These are phyloP conservation scores for Brassica nigra DNA, from an alignment of 345 rosid species.

Conservation along the genomic window DNA sequence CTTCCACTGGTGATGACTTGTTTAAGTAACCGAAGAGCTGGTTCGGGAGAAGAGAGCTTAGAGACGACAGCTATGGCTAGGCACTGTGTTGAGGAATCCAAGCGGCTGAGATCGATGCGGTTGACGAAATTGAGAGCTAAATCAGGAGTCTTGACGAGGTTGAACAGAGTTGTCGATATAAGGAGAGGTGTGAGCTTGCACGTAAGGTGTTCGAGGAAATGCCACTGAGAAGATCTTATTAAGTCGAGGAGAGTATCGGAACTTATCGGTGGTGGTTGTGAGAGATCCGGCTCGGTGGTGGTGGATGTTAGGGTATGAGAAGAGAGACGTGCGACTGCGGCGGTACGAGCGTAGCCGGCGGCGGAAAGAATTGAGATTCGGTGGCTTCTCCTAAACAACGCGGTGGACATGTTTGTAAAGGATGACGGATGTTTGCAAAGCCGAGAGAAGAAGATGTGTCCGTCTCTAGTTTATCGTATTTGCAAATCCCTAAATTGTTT, in stretches of 20 bases:
- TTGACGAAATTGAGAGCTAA: slow-evolving; percentile 55
- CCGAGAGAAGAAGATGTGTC: no score
- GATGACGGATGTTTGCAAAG: no score
- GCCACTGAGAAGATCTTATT: slow-evolving; percentile 69
- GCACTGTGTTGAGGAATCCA: slow-evolving; percentile 63
- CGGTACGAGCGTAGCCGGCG: neutral
- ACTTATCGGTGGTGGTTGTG: slow-evolving; percentile 24
- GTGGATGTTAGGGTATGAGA: slow-evolving; percentile 21
- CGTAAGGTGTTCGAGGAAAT: slow-evolving; percentile 64
- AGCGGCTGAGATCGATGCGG: slow-evolving; percentile 43
- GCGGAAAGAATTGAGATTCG: neutral
- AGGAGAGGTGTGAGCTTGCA: slow-evolving; percentile 48
- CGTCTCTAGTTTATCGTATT: no score
- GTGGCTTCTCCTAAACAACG: neutral
- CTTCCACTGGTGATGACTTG: slow-evolving; percentile 32
- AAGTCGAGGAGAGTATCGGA: slow-evolving; percentile 23
- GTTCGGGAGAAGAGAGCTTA: slow-evolving; percentile 58
- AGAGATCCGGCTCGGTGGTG: slow-evolving; percentile 11
- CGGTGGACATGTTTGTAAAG: no score
- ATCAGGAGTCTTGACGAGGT: slow-evolving; percentile 60
- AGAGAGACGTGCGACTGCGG: slow-evolving; percentile 31
- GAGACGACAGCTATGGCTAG: slow-evolving; percentile 62
- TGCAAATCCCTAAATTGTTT: no score
- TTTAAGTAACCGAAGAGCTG: slow-evolving; percentile 57
- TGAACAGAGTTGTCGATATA: slow-evolving; percentile 49